Evolutionary conservation across 2,329 filamentous ascomycete species (phyloP).

Genomic region (Sclerotinia borealis): DNA sequence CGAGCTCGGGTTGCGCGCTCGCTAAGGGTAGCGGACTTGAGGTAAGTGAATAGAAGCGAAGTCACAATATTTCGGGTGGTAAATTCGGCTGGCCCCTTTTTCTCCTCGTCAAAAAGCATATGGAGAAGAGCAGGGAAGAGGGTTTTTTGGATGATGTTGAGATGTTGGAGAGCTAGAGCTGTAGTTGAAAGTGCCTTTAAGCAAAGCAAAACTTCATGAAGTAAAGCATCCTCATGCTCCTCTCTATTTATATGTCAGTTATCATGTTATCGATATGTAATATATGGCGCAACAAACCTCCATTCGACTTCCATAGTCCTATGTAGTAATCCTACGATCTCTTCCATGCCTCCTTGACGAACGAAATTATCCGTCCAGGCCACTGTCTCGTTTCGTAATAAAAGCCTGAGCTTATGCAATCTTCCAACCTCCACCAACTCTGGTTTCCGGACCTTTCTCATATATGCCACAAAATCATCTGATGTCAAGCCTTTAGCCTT

Average conservation of each 20-base stretch:
- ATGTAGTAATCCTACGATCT: constrained; percentile 79
- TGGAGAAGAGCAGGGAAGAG: constrained; percentile 80
- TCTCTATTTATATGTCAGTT: constrained; percentile 50
- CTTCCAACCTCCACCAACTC: constrained; percentile 88
- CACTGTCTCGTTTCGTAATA: constrained; percentile 91
- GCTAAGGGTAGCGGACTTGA: constrained; percentile 57
- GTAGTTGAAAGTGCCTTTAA: constrained; percentile 94
- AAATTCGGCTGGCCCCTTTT: constrained; percentile 95
- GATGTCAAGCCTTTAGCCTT: constrained; percentile 71
- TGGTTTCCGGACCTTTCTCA: constrained; percentile 74
- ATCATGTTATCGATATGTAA: constrained; percentile 36
- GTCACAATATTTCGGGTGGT: constrained; percentile 87
- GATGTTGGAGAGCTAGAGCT: constrained; percentile 73
- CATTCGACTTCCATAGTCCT: constrained; percentile 95
- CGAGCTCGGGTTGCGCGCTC: constrained; percentile 64
- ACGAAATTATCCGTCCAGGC: constrained; percentile 94
- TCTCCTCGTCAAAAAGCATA: constrained; percentile 96
- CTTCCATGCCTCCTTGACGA: constrained; percentile 81
- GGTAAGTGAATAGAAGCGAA: constrained; percentile 81
- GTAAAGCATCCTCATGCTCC: constrained; percentile 87
- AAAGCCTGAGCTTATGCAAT: constrained; percentile 82
- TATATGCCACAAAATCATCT: constrained; percentile 78
- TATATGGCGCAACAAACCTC: constrained; percentile 57
- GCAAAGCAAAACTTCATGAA: constrained; percentile 88
- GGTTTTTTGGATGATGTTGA: constrained; percentile 70